A percentile compares a stretch with the other conserved stretches of the same genome.
phyloP scores from a whole-genome alignment of 2,329 filamentous ascomycete species.

The Nakataea oryzae region DNA sequence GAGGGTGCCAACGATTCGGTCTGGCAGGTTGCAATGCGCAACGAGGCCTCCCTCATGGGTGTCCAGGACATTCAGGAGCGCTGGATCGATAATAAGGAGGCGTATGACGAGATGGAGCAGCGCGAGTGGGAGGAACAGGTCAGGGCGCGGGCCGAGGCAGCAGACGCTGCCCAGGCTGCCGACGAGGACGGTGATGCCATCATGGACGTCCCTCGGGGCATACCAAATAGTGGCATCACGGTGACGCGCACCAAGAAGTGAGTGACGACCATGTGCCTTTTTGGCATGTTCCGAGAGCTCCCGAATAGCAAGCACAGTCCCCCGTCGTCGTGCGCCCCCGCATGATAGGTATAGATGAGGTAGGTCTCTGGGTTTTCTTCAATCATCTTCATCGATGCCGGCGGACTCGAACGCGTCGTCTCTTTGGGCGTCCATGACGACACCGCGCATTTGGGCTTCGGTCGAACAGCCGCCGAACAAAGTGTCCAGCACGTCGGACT shows the following conservation, averaged over 20 bases:
- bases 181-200: conserved; percentile 30
- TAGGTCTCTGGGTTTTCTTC: neutral
- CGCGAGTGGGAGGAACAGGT: conserved; percentile 68
- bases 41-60: conserved; percentile 64
- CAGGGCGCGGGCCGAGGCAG: conserved; percentile 9
- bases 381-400: conserved; percentile 34
- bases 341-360: neutral
- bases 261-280: conserved; percentile 14
- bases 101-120: conserved; percentile 71
- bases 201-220: conserved; percentile 31
- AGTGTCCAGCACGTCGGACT: conserved; percentile 15
- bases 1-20: conserved; percentile 91
- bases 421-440: conserved; percentile 34
- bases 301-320: neutral
- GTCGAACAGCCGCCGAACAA: conserved; percentile 14
- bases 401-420: conserved; percentile 34
- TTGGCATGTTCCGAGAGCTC: neutral
- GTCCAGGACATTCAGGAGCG: conserved; percentile 87
- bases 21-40: conserved; percentile 93
- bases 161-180: conserved; percentile 19
- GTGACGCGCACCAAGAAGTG: conserved; percentile 55
- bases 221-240: conserved; percentile 58
- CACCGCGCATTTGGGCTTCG: conserved; percentile 30
- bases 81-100: conserved; percentile 86
- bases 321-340: neutral